phyloP scores from a whole-genome alignment of 2,329 filamentous ascomycete species.

The Penicillium digitatum region DNA sequence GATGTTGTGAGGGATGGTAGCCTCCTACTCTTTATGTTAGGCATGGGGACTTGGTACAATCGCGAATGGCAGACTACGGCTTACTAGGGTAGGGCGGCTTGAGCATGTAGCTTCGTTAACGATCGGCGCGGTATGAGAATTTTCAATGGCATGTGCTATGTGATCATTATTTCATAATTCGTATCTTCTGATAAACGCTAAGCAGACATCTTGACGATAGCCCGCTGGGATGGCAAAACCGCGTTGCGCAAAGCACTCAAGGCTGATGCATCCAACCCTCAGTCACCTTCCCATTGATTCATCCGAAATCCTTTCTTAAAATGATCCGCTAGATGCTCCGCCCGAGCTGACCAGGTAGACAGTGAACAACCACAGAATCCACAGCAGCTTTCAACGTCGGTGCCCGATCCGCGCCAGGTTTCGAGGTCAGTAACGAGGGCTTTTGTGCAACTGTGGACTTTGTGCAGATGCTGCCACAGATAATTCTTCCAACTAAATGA shows the following conservation, averaged over 20 bases:
- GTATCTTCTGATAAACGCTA: neutral
- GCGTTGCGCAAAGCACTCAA: constrained; percentile 36
- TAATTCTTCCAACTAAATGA: constrained; percentile 58
- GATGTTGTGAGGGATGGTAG: constrained; percentile 44
- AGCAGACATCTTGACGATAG: neutral
- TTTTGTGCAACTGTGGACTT: constrained; percentile 52
- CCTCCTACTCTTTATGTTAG: constrained; percentile 45
- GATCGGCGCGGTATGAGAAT: constrained; percentile 7
- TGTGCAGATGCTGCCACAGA: constrained; percentile 54
- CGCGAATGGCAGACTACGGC: constrained; percentile 27
- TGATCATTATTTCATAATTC: constrained; percentile 5
- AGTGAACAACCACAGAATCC: constrained; percentile 52
- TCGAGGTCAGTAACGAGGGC: constrained; percentile 50
- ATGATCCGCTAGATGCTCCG: constrained; percentile 53
- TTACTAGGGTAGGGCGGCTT: neutral
- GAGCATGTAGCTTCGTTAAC: neutral
- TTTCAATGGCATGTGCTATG: neutral
- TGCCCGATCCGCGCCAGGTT: constrained; percentile 51
- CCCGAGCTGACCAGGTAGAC: constrained; percentile 49
- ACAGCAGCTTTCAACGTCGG: constrained; percentile 52
- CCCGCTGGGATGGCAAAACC: constrained; percentile 28
- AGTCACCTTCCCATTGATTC: constrained; percentile 54
- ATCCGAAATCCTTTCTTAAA: constrained; percentile 53
- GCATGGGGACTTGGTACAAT: constrained; percentile 42
- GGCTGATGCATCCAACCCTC: constrained; percentile 44